Evolutionary conservation across 192 early-diverging fungal species (phyloP).

Genomic region (Podila epicladia): DNA sequence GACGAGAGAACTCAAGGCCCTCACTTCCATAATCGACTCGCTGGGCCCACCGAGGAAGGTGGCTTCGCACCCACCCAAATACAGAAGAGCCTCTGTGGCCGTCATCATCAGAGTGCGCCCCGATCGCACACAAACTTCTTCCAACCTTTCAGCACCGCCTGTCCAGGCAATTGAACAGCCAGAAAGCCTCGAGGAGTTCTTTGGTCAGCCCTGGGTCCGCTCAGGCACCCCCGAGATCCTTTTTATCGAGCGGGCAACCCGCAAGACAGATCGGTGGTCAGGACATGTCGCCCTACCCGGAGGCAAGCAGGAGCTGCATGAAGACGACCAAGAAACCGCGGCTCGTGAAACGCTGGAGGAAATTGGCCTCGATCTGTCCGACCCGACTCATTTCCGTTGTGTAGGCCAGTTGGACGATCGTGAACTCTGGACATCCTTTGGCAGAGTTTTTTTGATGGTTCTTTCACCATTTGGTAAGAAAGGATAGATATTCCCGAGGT

Average conservation of each 20-base stretch:
- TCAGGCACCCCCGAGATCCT: conserved; percentile 54
- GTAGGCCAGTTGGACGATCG: conserved; percentile 54
- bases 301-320: conserved; percentile 52
- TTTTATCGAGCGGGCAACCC: conserved; percentile 52
- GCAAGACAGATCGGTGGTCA: conserved; percentile 59
- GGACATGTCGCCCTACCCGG: conserved; percentile 58
- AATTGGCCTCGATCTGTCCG: conserved; percentile 52
- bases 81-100: conserved; percentile 52
- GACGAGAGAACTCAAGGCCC: conserved; percentile 41
- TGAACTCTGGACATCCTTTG: conserved; percentile 57
- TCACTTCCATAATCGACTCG: conserved; percentile 49
- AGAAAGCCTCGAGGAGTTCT: conserved; percentile 53
- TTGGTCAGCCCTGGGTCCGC: conserved; percentile 47
- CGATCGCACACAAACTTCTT: conserved; percentile 9
- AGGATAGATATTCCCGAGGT: neutral
- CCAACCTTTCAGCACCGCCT: neutral
- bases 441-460: conserved; percentile 53
- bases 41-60: conserved; percentile 47
- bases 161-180: conserved; percentile 46
- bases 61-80: conserved; percentile 40
- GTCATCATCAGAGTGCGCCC: conserved; percentile 55
- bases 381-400: conserved; percentile 45
- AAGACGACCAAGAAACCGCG: conserved; percentile 55
- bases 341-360: conserved; percentile 54
- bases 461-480: conserved; percentile 55